Evolutionary conservation across 345 rosid species (phyloP).

Genomic region (Boechera retrofracta): DNA sequence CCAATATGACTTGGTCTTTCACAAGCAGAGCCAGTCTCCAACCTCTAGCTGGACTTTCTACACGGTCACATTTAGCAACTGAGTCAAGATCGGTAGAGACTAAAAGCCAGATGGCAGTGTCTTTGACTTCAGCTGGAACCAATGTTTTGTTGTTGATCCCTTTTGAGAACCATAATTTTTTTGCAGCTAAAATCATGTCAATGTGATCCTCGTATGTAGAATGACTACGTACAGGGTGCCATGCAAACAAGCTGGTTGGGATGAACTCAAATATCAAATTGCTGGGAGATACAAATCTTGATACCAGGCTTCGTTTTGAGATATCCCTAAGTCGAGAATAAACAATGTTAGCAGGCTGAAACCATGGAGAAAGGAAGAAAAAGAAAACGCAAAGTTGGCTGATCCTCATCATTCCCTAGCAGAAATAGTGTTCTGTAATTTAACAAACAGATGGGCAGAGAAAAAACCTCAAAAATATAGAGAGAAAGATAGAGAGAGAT

Average conservation of each 20-base stretch:
- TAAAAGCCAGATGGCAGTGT: constrained; percentile 76
- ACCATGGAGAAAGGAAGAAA: neutral
- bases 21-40: constrained; percentile 86
- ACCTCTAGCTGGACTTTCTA: constrained; percentile 43
- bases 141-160: constrained; percentile 45
- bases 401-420: constrained; percentile 17
- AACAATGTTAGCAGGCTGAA: constrained; percentile 27
- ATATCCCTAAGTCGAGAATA: constrained; percentile 68
- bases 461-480: neutral
- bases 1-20: constrained; percentile 62
- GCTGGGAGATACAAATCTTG: constrained; percentile 65
- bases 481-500: neutral
- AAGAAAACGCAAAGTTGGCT: constrained; percentile 18
- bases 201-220: constrained; percentile 49
- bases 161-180: constrained; percentile 54
- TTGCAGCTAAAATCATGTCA: constrained; percentile 57
- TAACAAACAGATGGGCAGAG: neutral
- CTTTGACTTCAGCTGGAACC: constrained; percentile 58
- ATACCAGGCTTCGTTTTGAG: constrained; percentile 54
- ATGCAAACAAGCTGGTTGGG: constrained; percentile 65
- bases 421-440: neutral
- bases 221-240: constrained; percentile 52
- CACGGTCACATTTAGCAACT: constrained; percentile 47
- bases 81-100: constrained; percentile 53
- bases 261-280: constrained; percentile 56